Conservation (phyloP, 495 filamentous ascomycete genomes). For the Hypomontagnella submonticulosa region DNA sequence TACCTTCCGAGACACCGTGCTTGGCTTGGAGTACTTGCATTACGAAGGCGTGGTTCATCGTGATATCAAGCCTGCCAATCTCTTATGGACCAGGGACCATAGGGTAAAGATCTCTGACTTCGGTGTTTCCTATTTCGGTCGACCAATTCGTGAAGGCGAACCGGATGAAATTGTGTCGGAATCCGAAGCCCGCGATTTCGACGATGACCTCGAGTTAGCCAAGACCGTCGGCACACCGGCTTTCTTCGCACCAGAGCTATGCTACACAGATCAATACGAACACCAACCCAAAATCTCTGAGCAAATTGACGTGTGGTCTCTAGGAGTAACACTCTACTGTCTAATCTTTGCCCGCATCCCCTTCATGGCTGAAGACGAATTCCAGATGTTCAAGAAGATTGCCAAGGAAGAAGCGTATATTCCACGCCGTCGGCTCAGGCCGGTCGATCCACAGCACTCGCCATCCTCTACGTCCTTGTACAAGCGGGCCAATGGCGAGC, state of each 20-base stretch:
- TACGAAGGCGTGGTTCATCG: conserved; percentile 97
- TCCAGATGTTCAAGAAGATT: conserved; percentile 88
- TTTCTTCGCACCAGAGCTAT: conserved; percentile 98
- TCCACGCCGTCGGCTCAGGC: conserved; percentile 79
- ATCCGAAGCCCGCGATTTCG: conserved; percentile 82
- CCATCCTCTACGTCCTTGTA: conserved; percentile 61
- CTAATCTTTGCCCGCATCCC: conserved; percentile 93
- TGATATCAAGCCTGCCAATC: conserved; percentile 98
- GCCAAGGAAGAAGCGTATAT: conserved; percentile 91
- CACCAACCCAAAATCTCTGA: conserved; percentile 66
- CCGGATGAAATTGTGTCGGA: conserved; percentile 82
- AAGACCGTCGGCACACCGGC: conserved; percentile 98
- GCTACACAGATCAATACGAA: conserved; percentile 73
- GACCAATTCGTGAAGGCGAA: conserved; percentile 80
- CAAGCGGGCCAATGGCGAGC: conserved; percentile 62
- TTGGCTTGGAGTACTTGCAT: conserved; percentile 95
- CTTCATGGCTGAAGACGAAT: conserved; percentile 91
- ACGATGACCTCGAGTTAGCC: conserved; percentile 91
- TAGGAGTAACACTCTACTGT: conserved; percentile 95
- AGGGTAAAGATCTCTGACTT: conserved; percentile 99
- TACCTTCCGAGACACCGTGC: conserved; percentile 91
- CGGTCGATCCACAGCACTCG: conserved; percentile 71
- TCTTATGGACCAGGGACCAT: conserved; percentile 85
- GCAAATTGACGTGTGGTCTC: conserved; percentile 94
- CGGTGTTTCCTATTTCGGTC: conserved; percentile 95